phyloP scores from a whole-genome alignment of 1,139 yeast genomes.

The Pneumocystis carinii region DNA sequence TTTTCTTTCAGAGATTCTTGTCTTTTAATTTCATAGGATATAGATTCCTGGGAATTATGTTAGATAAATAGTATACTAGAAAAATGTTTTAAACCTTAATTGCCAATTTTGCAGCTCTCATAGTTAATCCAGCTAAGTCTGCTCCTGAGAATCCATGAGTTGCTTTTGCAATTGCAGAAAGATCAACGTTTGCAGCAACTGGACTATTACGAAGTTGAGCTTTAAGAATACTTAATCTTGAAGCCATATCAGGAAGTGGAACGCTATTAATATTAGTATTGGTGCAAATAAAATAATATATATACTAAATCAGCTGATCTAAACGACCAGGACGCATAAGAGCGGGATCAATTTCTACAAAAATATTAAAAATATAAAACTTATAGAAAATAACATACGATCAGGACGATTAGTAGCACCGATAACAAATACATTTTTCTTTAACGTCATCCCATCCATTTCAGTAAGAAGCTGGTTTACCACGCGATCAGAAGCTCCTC shows the following conservation, averaged over 20 bases:
- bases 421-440: conserved; percentile 93
- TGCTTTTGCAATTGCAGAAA: conserved; percentile 75
- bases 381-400: background rate
- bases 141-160: conserved; percentile 99
- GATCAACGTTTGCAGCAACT: conserved; percentile 87
- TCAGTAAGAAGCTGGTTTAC: conserved; percentile 95
- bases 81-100: conserved; percentile 27
- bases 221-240: conserved; percentile 78
- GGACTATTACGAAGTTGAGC: conserved; percentile 99
- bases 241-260: conserved; percentile 91
- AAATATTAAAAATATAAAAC: background rate
- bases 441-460: conserved; percentile 99
- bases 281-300: background rate
- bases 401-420: conserved; percentile 97
- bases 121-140: conserved; percentile 90
- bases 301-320: conserved; percentile 74
- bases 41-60: conserved; percentile 41
- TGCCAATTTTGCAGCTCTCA: conserved; percentile 97
- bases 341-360: conserved; percentile 94
- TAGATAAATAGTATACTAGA: background rate
- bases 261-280: conserved; percentile 28
- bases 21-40: conserved; percentile 55
- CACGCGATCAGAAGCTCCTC: conserved; percentile 97
- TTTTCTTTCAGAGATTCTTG: conserved; percentile 25
- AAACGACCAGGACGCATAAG: conserved; percentile 97